Percentiles rank a stretch among this genome's conserved stretches.
phyloP scores from a whole-genome alignment of 2,329 filamentous ascomycete genomes.

The Cadophora sp. region DNA sequence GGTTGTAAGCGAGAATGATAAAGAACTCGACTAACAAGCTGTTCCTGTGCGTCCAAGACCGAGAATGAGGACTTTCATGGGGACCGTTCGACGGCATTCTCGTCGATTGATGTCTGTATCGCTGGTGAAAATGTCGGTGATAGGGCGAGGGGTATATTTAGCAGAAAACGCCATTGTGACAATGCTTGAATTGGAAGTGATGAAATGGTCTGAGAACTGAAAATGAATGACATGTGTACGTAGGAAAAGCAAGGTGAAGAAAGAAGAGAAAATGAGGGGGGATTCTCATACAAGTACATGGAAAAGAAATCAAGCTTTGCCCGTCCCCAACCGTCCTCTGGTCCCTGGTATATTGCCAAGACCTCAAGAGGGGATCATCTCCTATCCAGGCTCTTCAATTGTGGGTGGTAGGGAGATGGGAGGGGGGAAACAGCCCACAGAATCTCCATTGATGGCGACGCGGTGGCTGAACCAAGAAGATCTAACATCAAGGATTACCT shows the following conservation, averaged over 20 bases:
- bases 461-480: neutral
- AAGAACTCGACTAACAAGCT: constrained; percentile 58
- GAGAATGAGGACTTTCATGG: constrained; percentile 75
- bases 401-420: neutral
- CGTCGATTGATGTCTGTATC: constrained; percentile 73
- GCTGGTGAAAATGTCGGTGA: constrained; percentile 66
- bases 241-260: neutral
- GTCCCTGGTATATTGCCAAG: neutral
- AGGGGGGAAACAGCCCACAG: neutral
- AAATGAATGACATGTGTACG: neutral
- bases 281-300: neutral
- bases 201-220: neutral
- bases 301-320: constrained; percentile 5
- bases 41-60: constrained; percentile 75
- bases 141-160: constrained; percentile 48
- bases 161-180: constrained; percentile 31
- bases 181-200: neutral
- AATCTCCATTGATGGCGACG: neutral
- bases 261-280: neutral
- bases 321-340: neutral
- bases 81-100: constrained; percentile 68
- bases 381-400: neutral
- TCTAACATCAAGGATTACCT: neutral
- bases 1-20: neutral
- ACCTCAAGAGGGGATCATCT: neutral